Percentiles rank a stretch among this genome's conserved stretches.
These are phyloP conservation scores for Athelia psychrophila DNA, from an alignment of 1,284 basidiomycete species.

Conservation along the genomic window DNA sequence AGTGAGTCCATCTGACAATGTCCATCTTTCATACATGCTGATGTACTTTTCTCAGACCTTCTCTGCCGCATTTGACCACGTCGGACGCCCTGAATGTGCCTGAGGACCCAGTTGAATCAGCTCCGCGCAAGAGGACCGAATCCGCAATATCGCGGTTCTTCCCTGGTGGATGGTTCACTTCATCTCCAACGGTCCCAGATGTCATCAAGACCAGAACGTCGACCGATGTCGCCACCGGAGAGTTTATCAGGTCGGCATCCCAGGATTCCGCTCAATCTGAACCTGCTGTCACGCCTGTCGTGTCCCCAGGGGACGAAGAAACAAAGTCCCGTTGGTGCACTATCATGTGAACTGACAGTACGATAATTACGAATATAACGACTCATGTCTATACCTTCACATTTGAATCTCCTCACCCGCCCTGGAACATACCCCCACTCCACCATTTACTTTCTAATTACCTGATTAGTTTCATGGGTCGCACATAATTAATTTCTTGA, in stretches of 20 bases:
- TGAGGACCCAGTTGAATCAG: background rate
- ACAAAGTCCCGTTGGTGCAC: background rate
- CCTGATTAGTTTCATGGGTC: too few relatives aligned
- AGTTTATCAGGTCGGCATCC: constrained; percentile 32
- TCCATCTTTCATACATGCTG: background rate
- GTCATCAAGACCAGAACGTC: constrained; percentile 40
- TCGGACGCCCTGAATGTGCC: background rate
- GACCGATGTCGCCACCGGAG: constrained; percentile 48
- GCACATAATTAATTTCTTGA: too few relatives aligned
- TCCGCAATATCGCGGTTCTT: constrained; percentile 53
- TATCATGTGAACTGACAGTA: constrained; percentile 33
- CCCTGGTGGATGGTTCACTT: constrained; percentile 56
- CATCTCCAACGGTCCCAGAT: constrained; percentile 29
- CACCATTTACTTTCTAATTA: too few relatives aligned
- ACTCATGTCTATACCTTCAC: background rate
- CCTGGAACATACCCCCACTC: too few relatives aligned
- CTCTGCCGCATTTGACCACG: background rate
- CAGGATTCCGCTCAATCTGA: background rate
- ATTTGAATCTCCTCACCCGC: too few relatives aligned
- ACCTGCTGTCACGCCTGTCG: background rate
- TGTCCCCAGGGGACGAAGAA: background rate
- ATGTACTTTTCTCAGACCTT: background rate
- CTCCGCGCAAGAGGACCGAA: constrained; percentile 38
- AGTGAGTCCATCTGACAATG: background rate
- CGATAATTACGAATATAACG: background rate